Conservation (phyloP, 2,329 filamentous ascomycete species). For the Colletotrichum caudatum region DNA sequence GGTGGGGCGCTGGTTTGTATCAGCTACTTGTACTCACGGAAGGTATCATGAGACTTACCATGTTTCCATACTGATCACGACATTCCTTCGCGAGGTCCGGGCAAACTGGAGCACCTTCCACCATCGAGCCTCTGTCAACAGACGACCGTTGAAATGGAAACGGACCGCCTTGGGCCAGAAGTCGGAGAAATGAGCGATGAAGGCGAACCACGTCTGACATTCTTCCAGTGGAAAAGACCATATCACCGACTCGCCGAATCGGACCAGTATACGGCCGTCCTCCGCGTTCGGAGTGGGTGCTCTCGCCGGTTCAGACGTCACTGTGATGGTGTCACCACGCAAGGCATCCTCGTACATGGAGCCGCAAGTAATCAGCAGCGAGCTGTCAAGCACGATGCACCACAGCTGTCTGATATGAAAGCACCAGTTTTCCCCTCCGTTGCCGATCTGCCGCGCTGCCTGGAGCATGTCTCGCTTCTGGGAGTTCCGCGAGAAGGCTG, state of each 20-base stretch:
- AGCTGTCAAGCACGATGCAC: conserved; percentile 59
- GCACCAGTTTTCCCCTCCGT: conserved; percentile 52
- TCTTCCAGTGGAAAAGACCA: conserved; percentile 56
- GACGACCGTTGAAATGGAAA: conserved; percentile 52
- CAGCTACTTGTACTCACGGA: neutral
- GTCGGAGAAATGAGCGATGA: conserved; percentile 56
- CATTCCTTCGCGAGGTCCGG: conserved; percentile 40
- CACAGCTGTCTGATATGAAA: conserved; percentile 63
- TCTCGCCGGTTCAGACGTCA: conserved; percentile 48
- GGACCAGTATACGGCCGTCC: conserved; percentile 50
- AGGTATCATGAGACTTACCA: conserved; percentile 17
- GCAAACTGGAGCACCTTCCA: conserved; percentile 48
- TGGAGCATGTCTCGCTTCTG: conserved; percentile 60
- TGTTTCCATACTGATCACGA: conserved; percentile 43
- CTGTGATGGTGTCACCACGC: conserved; percentile 49
- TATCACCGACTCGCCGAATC: conserved; percentile 50
- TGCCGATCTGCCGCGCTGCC: conserved; percentile 56
- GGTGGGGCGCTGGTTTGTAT: conserved; percentile 25
- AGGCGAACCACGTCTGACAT: conserved; percentile 59
- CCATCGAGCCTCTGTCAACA: conserved; percentile 48
- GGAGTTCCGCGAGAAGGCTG: conserved; percentile 55
- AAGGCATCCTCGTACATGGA: conserved; percentile 51
- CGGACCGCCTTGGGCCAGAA: conserved; percentile 56
- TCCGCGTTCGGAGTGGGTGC: conserved; percentile 35
- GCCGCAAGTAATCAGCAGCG: conserved; percentile 57